phyloP scores from a whole-genome alignment of 192 early-diverging fungal genomes.

The Coemansia sp. region DNA sequence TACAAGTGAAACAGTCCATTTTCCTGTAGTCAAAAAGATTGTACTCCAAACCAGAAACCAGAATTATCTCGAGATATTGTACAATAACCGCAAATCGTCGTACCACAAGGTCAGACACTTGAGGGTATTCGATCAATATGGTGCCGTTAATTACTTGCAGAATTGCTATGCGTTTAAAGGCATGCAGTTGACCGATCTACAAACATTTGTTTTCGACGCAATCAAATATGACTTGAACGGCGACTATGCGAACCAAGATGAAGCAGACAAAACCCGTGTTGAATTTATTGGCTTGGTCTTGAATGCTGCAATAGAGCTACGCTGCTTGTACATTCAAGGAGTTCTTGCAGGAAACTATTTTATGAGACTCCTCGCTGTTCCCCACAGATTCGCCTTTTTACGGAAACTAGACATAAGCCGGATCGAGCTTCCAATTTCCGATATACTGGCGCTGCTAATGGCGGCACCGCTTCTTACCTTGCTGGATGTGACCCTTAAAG shows the following conservation, averaged over 20 bases:
- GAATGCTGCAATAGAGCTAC: not conserved
- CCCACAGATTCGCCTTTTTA: too few relatives aligned
- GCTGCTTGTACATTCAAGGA: not conserved
- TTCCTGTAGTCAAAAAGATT: not conserved
- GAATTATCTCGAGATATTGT: not conserved
- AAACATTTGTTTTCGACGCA: not conserved
- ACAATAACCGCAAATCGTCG: not conserved
- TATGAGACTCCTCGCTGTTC: not conserved
- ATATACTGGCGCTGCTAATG: not conserved
- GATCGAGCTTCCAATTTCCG: too few relatives aligned
- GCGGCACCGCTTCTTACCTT: not conserved
- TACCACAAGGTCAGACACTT: not conserved
- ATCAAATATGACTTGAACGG: not conserved
- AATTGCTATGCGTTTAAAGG: not conserved
- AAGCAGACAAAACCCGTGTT: not conserved
- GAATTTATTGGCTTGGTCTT: not conserved
- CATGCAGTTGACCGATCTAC: not conserved
- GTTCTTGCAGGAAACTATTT: not conserved
- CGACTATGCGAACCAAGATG: not conserved
- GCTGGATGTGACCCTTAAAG: too few relatives aligned
- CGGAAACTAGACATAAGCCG: too few relatives aligned
- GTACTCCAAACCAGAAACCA: not conserved
- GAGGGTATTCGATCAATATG: not conserved
- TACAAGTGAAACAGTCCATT: not conserved
- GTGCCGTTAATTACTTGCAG: not conserved